Evolutionary conservation across 805 yeast genomes (phyloP).

Genomic region (Yarrowia keelungensis): DNA sequence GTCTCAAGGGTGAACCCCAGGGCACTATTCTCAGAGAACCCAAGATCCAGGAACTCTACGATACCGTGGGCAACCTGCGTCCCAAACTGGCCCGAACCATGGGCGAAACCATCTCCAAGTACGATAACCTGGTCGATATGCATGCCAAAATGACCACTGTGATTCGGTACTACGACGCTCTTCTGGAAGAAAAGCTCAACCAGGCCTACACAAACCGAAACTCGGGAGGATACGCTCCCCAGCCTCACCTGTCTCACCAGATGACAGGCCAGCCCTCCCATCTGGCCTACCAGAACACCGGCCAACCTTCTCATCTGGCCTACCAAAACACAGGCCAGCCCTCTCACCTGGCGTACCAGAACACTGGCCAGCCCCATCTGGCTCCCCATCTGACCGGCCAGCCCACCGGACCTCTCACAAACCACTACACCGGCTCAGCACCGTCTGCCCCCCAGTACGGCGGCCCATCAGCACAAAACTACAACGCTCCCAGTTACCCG

Average conservation of each 20-base stretch:
- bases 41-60: constrained; percentile 63
- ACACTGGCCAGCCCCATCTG: neutral
- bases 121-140: constrained; percentile 72
- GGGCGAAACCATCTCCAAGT: constrained; percentile 62
- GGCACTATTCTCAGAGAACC: constrained; percentile 56
- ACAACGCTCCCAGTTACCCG: constrained; percentile 10
- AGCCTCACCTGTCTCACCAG: constrained; percentile 6
- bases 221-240: constrained; percentile 3
- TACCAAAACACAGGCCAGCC: neutral
- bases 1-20: constrained; percentile 56
- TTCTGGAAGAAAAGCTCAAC: constrained; percentile 65
- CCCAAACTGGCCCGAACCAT: constrained; percentile 73
- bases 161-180: constrained; percentile 74
- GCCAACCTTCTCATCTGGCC: neutral
- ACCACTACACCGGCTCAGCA: neutral
- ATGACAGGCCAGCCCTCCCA: constrained; percentile 2
- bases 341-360: neutral
- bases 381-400: constrained; percentile 1
- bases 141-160: constrained; percentile 80
- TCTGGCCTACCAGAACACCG: neutral
- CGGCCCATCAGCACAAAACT: constrained; percentile 7
- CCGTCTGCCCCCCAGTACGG: constrained; percentile 25
- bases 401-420: neutral
- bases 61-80: constrained; percentile 63
- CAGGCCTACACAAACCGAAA: constrained; percentile 47